Evolutionary conservation across 2,329 filamentous ascomycete species (phyloP).

Genomic region (Thielaviopsis euricoi): DNA sequence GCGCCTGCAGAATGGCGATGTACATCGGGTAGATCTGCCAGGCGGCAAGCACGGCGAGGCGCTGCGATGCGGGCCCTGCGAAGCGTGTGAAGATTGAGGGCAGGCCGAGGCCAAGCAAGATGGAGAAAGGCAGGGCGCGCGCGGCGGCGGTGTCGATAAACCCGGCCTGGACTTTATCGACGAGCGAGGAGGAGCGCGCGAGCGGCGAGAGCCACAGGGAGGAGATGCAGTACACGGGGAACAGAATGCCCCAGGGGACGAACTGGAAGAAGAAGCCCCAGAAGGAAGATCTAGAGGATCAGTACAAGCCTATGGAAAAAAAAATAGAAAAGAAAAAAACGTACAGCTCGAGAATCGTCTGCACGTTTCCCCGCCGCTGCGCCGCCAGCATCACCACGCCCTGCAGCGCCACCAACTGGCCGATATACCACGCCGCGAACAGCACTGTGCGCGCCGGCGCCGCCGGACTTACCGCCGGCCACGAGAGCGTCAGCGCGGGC

Average conservation of each 20-base stretch:
- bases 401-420: conserved; percentile 14
- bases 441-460: conserved; percentile 11
- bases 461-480: conserved; percentile 11
- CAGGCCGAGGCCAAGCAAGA: conserved; percentile 13
- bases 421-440: conserved; percentile 14
- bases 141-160: conserved; percentile 4
- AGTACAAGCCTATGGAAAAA: not conserved
- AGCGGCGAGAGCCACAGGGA: conserved; percentile 15
- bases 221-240: conserved; percentile 15
- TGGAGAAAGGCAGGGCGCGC: conserved; percentile 12
- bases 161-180: conserved; percentile 5
- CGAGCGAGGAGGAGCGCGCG: not conserved
- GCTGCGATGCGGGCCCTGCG: conserved; percentile 12
- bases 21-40: conserved; percentile 16
- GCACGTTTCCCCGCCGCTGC: conserved; percentile 13
- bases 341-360: conserved; percentile 14
- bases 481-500: conserved; percentile 13
- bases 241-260: conserved; percentile 14
- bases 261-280: conserved; percentile 16
- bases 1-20: conserved; percentile 10
- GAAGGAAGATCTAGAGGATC: conserved; percentile 11
- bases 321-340: not conserved
- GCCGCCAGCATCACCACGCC: conserved; percentile 13
- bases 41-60: conserved; percentile 13
- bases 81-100: conserved; percentile 13